A percentile compares a stretch with the other conserved stretches of the same genome.
Evolutionary conservation across 495 filamentous ascomycete genomes (phyloP).

Genomic region (Penicillium daleae): DNA sequence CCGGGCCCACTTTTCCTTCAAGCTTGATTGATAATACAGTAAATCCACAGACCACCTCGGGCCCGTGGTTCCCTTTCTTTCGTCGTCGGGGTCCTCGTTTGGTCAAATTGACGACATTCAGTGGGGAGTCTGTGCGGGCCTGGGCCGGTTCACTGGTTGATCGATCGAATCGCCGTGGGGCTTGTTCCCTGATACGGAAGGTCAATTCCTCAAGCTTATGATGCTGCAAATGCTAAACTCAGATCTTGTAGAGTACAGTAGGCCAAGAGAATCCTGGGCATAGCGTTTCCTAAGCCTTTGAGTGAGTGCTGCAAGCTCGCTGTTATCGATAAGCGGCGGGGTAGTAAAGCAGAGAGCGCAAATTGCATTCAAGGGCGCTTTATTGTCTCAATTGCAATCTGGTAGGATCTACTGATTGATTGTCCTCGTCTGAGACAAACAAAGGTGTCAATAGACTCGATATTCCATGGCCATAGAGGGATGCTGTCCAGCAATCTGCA

Average conservation of each 20-base stretch:
- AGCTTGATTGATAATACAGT: conserved; percentile 18
- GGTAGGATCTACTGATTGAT: no score
- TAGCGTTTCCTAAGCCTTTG: neutral
- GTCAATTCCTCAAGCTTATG: conserved; percentile 1
- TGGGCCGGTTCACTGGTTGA: conserved; percentile 17
- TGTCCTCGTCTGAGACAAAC: neutral
- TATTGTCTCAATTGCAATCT: neutral
- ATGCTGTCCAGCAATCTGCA: neutral
- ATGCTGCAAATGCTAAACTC: no score
- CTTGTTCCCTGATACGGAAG: neutral
- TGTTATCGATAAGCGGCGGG: conserved; percentile 16
- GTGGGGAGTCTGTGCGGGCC: conserved; percentile 14
- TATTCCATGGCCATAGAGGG: neutral
- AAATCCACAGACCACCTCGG: conserved; percentile 21
- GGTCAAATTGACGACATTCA: conserved; percentile 17
- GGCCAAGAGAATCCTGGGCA: neutral
- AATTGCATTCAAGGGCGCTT: neutral
- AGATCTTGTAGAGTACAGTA: no score
- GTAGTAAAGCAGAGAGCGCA: neutral
- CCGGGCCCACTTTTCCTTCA: neutral
- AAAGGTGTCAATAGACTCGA: neutral
- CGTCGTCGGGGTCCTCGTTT: conserved; percentile 8
- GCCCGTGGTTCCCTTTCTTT: conserved; percentile 17
- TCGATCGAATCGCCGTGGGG: conserved; percentile 19
- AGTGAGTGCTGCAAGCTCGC: neutral